Evolutionary conservation across 2,329 filamentous ascomycete genomes (phyloP), one percentile per base, ranked within the genome.

Genomic region (Nannizzia gypsea): DNA sequence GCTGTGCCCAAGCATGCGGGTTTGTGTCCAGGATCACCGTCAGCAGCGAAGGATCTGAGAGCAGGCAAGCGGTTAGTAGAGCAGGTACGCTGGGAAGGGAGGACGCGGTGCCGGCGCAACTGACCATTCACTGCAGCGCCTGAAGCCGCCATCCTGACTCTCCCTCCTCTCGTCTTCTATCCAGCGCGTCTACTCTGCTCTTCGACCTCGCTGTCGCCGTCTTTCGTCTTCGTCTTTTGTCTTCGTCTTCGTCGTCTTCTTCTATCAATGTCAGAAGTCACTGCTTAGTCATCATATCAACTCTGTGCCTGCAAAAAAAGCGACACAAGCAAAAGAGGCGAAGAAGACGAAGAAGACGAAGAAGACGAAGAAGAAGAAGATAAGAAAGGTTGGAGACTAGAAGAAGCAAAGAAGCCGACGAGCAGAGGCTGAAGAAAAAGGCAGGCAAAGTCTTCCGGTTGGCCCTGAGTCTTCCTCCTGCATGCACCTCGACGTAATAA

Each of bases 1-100:
- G 82, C 62, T 89, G 80, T 5, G 89, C 85, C 93, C 93, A 96
- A 67, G 93, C 91, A 67, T 91, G 88, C 1, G 93, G 93, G 72
- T 99, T 99, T 26, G 92, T 96, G 77, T 99, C 93, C 76, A 99
- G 82, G 69, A 99, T 81, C 68, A 99, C 86, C 66, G 90, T 87
- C 58, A 96, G 84, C 38, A 99, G 85, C 13, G 92, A 95, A 0
- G 93, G 89, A 9, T 82, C 76, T 42, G 80, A n/a, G n/a, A n/a
- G n/a, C n/a, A n/a, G n/a, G n/a, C n/a, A n/a, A n/a, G n/a, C n/a
- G n/a, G n/a, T n/a, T n/a, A n/a, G n/a, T n/a, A n/a, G n/a, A n/a
- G n/a, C n/a, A n/a, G n/a, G n/a, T n/a, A n/a, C n/a, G n/a, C n/a
- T n/a, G n/a, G n/a, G n/a, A n/a, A n/a, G 17, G 11, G 40, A 44